A percentile compares a stretch with the other conserved stretches of the same genome.
Conservation (phyloP, 1,139 yeast species). For the Geotrichum australiense region DNA sequence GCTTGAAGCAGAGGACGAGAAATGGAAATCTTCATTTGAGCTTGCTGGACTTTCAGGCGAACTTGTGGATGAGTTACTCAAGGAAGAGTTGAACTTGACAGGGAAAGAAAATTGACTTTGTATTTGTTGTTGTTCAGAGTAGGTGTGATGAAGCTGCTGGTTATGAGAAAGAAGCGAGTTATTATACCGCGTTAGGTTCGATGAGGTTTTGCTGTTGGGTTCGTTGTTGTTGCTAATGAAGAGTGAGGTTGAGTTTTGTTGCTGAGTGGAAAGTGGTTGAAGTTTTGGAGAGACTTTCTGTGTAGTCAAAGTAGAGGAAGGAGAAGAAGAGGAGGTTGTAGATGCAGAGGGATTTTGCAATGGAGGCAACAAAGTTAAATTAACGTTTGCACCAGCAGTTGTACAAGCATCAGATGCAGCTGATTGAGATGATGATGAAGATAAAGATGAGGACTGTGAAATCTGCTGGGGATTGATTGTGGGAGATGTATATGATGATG, state of each 20-base stretch:
- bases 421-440: slow-evolving; percentile 9
- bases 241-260: background rate
- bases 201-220: slow-evolving; percentile 1
- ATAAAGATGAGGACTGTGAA: slow-evolving; percentile 14
- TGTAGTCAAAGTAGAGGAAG: slow-evolving; percentile 11
- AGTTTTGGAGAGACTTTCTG: too few species aligned
- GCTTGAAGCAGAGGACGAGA: slow-evolving; percentile 10
- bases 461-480: slow-evolving; percentile 9
- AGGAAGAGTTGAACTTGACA: background rate
- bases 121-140: slow-evolving; percentile 1
- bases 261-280: background rate
- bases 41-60: slow-evolving; percentile 8
- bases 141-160: background rate
- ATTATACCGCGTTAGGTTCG: too few species aligned
- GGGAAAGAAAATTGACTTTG: slow-evolving; percentile 1
- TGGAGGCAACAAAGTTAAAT: too few species aligned
- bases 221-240: background rate
- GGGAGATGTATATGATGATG: slow-evolving; percentile 16
- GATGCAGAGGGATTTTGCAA: background rate
- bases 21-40: slow-evolving; percentile 5
- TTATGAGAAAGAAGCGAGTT: slow-evolving; percentile 2
- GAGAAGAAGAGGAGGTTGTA: slow-evolving; percentile 8
- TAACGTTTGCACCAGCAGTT: background rate
- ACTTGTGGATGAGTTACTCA: background rate
- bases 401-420: too few species aligned